phyloP scores from a whole-genome alignment of 2,329 filamentous ascomycete species.

The Hypomyces perniciosus region DNA sequence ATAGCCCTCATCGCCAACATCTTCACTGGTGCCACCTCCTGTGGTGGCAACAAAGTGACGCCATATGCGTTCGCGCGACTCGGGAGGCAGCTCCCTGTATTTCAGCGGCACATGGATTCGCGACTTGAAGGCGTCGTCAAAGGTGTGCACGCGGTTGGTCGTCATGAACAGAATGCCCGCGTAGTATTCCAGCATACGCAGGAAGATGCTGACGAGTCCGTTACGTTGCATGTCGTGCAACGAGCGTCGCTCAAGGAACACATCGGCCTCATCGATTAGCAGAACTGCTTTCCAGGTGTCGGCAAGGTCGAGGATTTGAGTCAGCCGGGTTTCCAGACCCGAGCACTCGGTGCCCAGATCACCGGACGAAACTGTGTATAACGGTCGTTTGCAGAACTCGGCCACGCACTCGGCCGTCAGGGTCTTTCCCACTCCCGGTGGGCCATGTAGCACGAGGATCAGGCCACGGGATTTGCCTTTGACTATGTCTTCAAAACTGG shows the following conservation, averaged over 20 bases:
- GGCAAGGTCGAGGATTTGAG: conserved; percentile 37
- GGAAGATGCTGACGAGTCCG: conserved; percentile 37
- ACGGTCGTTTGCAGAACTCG: conserved; percentile 35
- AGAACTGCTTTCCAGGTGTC: conserved; percentile 34
- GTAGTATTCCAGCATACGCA: conserved; percentile 43
- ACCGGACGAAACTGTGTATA: conserved; percentile 45
- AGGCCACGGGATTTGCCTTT: conserved; percentile 40
- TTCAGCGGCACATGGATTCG: conserved; percentile 40
- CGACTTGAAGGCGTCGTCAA: conserved; percentile 46
- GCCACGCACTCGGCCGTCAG: conserved; percentile 40
- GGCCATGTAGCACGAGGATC: conserved; percentile 40
- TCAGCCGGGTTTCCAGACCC: conserved; percentile 35
- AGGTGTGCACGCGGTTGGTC: conserved; percentile 42
- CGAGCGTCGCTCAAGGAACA: conserved; percentile 27
- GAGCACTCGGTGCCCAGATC: conserved; percentile 38
- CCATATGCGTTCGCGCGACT: too few species aligned
- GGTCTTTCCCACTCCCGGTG: conserved; percentile 45
- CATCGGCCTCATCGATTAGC: conserved; percentile 33
- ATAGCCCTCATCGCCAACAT: too few species aligned
- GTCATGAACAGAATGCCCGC: conserved; percentile 43
- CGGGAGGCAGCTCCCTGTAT: conserved; percentile 21
- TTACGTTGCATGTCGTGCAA: conserved; percentile 29
- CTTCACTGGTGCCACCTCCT: too few species aligned
- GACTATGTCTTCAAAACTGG: conserved; percentile 35
- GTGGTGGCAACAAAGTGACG: too few species aligned